Conservation (phyloP, 2,329 filamentous ascomycete species). For the Uncinocarpus reesii region DNA sequence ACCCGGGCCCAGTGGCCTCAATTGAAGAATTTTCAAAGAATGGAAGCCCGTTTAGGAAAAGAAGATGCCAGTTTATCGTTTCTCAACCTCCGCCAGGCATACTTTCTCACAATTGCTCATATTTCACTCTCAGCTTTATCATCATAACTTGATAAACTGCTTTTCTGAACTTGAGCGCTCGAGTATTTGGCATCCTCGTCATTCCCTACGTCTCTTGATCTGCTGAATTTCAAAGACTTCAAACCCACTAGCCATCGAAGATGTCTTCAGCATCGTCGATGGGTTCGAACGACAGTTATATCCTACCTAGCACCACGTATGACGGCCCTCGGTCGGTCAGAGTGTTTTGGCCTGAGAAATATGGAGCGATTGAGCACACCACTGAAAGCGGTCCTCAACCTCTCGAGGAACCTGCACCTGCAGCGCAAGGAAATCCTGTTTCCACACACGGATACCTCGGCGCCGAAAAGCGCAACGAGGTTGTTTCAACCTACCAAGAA, state of each 20-base stretch:
- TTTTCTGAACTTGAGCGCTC: background rate
- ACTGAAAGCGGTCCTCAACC: constrained; percentile 2
- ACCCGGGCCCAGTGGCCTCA: background rate
- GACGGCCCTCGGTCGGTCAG: background rate
- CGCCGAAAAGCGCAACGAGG: too few relatives aligned
- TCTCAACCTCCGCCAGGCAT: background rate
- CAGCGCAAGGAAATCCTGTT: too few relatives aligned
- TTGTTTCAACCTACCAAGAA: too few relatives aligned
- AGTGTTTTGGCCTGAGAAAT: background rate
- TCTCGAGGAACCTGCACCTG: constrained; percentile 13
- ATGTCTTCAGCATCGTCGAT: constrained; percentile 10
- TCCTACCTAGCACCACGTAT: background rate
- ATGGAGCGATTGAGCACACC: background rate
- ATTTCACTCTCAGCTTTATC: background rate
- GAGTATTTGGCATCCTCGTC: background rate
- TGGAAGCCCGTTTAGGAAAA: background rate
- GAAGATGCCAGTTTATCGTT: background rate
- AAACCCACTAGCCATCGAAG: background rate
- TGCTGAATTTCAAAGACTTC: background rate
- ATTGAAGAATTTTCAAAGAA: constrained; percentile 6
- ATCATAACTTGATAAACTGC: background rate
- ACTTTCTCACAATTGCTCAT: constrained; percentile 5
- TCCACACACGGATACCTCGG: too few relatives aligned
- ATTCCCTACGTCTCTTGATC: background rate
- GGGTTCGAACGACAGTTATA: constrained; percentile 1